phyloP scores from a whole-genome alignment of 2,329 filamentous ascomycete genomes.

The Neonectria hederae region DNA sequence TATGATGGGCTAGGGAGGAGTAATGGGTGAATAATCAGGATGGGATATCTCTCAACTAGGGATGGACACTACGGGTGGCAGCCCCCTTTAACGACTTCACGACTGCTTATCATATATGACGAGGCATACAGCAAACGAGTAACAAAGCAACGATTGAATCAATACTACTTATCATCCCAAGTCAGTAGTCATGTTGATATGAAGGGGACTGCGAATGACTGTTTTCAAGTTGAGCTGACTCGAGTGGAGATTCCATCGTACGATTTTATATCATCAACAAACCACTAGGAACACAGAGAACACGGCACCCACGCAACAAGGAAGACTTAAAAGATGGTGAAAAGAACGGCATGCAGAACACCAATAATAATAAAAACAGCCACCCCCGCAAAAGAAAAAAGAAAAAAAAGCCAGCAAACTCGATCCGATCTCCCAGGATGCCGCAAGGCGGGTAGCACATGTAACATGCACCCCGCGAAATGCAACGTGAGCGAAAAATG shows the following conservation, averaged over 20 bases:
- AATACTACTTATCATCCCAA: background rate
- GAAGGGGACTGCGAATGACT: background rate
- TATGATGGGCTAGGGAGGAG: background rate
- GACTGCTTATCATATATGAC: background rate
- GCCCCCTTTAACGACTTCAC: background rate
- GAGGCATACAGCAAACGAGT: background rate
- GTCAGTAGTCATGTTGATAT: background rate
- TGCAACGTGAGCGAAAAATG: conserved; percentile 40
- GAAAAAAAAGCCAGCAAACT: too few species aligned
- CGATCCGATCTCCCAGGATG: conserved; percentile 2
- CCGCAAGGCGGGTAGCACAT: background rate
- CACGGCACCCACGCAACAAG: background rate
- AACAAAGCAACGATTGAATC: background rate
- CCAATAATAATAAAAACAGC: background rate
- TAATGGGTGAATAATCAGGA: background rate
- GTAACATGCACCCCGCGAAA: conserved; percentile 38
- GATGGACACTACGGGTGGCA: background rate
- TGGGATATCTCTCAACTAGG: background rate
- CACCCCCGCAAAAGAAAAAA: background rate
- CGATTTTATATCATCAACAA: background rate
- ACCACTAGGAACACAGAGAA: background rate
- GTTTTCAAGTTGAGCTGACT: background rate
- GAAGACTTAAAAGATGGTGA: background rate
- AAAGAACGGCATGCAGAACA: background rate
- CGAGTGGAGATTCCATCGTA: conserved; percentile 14